phyloP scores from a whole-genome alignment of 2,329 filamentous ascomycete species.

The Exophiala alcalophila region DNA sequence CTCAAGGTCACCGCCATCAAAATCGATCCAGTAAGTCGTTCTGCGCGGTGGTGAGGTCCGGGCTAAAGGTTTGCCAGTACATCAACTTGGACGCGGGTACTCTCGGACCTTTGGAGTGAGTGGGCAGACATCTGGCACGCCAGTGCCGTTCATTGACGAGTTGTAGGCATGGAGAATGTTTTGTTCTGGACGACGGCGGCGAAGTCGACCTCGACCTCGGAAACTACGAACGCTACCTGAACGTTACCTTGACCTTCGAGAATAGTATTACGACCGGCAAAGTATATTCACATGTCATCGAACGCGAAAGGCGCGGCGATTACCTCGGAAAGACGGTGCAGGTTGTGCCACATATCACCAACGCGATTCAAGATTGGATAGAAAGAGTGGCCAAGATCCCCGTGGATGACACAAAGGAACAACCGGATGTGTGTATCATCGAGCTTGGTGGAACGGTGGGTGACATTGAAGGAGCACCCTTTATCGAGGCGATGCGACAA shows the following conservation, averaged over 20 bases:
- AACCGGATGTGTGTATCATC: conserved; percentile 90
- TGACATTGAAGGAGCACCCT: conserved; percentile 83
- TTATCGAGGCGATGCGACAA: conserved; percentile 82
- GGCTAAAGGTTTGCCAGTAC: too few species aligned
- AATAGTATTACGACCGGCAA: conserved; percentile 98
- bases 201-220: conserved; percentile 73
- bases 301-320: conserved; percentile 67
- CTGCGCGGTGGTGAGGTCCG: too few species aligned
- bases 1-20: conserved; percentile 70
- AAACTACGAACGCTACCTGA: conserved; percentile 78
- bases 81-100: conserved; percentile 74
- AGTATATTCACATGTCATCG: conserved; percentile 86
- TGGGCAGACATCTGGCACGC: conserved; percentile 34
- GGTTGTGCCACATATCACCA: conserved; percentile 87
- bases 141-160: conserved; percentile 11
- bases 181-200: conserved; percentile 80
- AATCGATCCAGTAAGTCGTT: too few species aligned
- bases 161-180: conserved; percentile 77
- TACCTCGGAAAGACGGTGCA: conserved; percentile 89
- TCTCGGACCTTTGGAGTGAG: conserved; percentile 66
- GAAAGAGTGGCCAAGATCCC: conserved; percentile 79
- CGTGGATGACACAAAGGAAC: conserved; percentile 76
- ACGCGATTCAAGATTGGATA: conserved; percentile 91
- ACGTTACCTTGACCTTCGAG: conserved; percentile 75
- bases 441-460: conserved; percentile 58